Conservation (phyloP, 768 basidiomycete genomes). For the Cyathus striatus region DNA sequence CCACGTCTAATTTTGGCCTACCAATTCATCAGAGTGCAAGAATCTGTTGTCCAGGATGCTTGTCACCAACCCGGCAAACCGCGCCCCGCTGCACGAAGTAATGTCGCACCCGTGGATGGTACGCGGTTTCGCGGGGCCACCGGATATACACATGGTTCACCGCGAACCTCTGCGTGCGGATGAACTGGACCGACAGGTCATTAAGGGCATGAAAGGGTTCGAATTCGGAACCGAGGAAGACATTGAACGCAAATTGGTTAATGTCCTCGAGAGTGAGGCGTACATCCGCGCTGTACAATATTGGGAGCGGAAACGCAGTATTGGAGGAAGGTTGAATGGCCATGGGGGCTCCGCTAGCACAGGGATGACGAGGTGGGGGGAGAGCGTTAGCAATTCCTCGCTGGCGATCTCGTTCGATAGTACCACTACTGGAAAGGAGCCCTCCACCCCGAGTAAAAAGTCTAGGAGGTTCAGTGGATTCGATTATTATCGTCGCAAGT, state of each 20-base stretch:
- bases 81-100: slow-evolving; percentile 83
- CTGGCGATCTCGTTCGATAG: slow-evolving; percentile 63
- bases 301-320: slow-evolving; percentile 70
- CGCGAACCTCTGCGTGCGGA: slow-evolving; percentile 87
- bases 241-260: slow-evolving; percentile 67
- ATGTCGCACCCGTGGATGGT: slow-evolving; percentile 89
- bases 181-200: slow-evolving; percentile 82
- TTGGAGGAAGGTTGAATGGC: slow-evolving; percentile 22
- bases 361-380: slow-evolving; percentile 52
- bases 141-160: slow-evolving; percentile 80
- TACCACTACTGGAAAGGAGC: slow-evolving; percentile 34
- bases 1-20: not conserved
- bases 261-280: slow-evolving; percentile 71
- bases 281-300: slow-evolving; percentile 70
- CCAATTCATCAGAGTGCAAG: slow-evolving; percentile 74
- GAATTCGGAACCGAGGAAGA: slow-evolving; percentile 91
- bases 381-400: slow-evolving; percentile 62
- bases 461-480: slow-evolving; percentile 90
- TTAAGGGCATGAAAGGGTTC: slow-evolving; percentile 92
- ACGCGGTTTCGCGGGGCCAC: slow-evolving; percentile 77
- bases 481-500: slow-evolving; percentile 88
- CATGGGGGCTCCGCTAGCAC: too few species aligned
- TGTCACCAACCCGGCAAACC: slow-evolving; percentile 83
- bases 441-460: slow-evolving; percentile 49
- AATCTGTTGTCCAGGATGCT: slow-evolving; percentile 91